Base-by-base conservation (phyloP, 257 asterid species). In the Solanum acaule region DNA sequence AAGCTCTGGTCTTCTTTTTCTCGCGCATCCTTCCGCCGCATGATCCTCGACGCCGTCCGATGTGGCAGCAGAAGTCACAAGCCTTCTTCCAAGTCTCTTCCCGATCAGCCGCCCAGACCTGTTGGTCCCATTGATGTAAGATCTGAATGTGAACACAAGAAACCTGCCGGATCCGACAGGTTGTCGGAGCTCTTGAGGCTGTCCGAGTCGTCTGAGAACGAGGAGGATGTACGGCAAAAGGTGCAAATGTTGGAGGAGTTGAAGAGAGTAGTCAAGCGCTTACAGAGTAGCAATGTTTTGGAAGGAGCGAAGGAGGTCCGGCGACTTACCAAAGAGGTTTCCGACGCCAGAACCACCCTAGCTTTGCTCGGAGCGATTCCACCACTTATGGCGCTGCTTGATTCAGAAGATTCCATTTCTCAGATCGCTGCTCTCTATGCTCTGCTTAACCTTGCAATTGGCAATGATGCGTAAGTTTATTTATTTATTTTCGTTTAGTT, bases 351-450 rank as follows among this genome's bases (percentile, higher is more conserved):
- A 88, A 92, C 93, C 37, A 95, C 96, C 8, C 90, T 96, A 20
- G 97, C 98, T 10, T 91, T 94, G 77, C 94, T 96, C 65, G 99
- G 99, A 44, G 98, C 95, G 67, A 94, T 95, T 85, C 99, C 99
- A 22, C 99, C 99, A 38, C 95, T 96, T 6, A 95, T 96, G 10
- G 92, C 93, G 25, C 83, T 95, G 92, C 94, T 96, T 37, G 95
- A 93, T 88, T 89, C 91, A 25, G 83, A 33, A 87, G 98, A 94
- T 91, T 90, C 90, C 56, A 31, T 91, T 10, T 91, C 94, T 76
- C 97, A 92, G 91, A 92, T 94, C 90, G 93, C 94, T 37, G 94
- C 98, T 68, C 97, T 96, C 34, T 96, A 96, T 88, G 99, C 98
- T 56, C 70, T 96, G 87, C 97, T 96, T 86, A 96, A 96, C 87